Base-by-base conservation (phyloP, 441 rosid genomes). In the Populus tomentosa region DNA sequence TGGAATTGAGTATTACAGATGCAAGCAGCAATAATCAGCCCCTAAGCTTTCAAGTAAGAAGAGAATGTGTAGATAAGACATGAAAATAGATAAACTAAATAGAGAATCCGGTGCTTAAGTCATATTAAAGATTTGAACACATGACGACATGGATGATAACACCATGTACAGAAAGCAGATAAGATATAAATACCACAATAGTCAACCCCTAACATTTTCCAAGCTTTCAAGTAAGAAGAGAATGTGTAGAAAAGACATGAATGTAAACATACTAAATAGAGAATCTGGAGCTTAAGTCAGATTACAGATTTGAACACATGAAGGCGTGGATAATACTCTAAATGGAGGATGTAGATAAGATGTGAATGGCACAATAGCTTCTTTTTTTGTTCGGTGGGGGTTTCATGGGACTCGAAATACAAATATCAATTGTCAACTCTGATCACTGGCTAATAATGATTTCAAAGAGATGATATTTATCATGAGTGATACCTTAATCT, bases 401-500 rank as follows among this genome's bases (percentile, higher is more conserved):
- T 14, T 6, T 5, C 59, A 16, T 14, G 6, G 18, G 18, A 5
- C 56, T 46, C 56, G 6, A 46, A 46, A 13, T 46, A 46, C 1
- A 46, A 46, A 6, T 50, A 50, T 50, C 59, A 14, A 50, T 16
- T 6, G 2, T 50, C 59, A 50, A 50, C 14, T 50, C 7, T 50
- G n/a, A 20, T 50, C 40, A 21, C 64, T 42, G 14, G 24, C 14
- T 46, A 46, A 74, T 10, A 71, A 40, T 38, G 24, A 28, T 33
- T 1, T 24, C 5, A 68, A 76, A 63, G 63, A 64, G 14, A 63
- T 59, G 61, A 73, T 69, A 59, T 8, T 38, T 6, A 71, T 59
- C 10, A 40, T 21, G 36, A 71, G 46, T 7, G 18, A 59, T 90
- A 94, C 98, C 99, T 94, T 95, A 81, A 95, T 91, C 87, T 95